Conservation (phyloP, 371 early-diverging fungal genomes). For the Mucor irregularis region DNA sequence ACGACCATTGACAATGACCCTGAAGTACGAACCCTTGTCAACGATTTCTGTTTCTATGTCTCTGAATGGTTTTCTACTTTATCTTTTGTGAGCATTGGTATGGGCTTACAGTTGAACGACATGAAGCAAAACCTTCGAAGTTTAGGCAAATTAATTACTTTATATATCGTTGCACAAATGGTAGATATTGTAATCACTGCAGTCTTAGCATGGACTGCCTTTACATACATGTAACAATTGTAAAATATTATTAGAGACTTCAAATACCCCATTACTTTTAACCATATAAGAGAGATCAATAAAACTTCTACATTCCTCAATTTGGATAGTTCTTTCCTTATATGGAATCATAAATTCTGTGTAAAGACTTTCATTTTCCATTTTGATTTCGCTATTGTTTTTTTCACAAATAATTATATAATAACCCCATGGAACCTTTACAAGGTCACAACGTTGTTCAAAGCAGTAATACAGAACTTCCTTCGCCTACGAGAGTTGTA, state of each 20-base stretch:
- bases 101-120: constrained; percentile 57
- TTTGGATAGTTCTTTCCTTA: no score
- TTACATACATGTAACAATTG: constrained; percentile 23
- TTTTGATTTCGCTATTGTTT: no score
- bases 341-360: no score
- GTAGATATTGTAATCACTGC: constrained; percentile 59
- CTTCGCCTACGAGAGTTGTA: background rate
- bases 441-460: no score
- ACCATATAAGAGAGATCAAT: no score
- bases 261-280: no score
- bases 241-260: no score
- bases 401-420: no score
- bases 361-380: background rate
- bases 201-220: constrained; percentile 57
- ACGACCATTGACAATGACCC: constrained; percentile 43
- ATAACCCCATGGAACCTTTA: no score
- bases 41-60: constrained; percentile 58
- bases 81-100: constrained; percentile 63
- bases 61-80: constrained; percentile 67
- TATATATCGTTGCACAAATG: constrained; percentile 59
- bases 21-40: constrained; percentile 39
- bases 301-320: no score
- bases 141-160: constrained; percentile 51
- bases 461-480: no score
- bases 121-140: constrained; percentile 51